Evolutionary conservation across 164 flowering plant genomes (phyloP), one percentile per base, ranked within the genome.

Genomic region (Magnolia officinalis): DNA sequence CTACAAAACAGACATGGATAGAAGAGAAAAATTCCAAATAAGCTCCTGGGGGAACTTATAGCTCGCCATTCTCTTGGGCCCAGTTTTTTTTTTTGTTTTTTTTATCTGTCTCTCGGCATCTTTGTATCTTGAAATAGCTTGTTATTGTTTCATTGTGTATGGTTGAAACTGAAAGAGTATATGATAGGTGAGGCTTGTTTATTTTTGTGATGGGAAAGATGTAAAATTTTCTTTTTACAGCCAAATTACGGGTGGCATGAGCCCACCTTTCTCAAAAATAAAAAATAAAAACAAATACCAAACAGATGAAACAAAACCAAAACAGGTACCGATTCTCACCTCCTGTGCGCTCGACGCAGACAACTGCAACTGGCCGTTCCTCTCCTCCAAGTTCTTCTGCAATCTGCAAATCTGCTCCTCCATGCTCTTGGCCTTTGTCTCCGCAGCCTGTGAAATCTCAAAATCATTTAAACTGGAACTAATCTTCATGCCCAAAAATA

Each of bases 351-450:
- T 72, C 69, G 88, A 82, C 26, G 90, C 79, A 49, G 97, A 87
- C 26, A 85, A 83, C 78, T 84, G 86, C 81, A 94, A 86, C 85
- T 83, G 83, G 64, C 74, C 83, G 81, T 85, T 87, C 72, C 85
- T 91, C 82, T 96, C 95, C 64, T 92, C 95, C 83, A 94, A 88
- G 70, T 77, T 82, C 78, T 81, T 84, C 78, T 90, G 88, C 85
- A 96, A 83, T 75, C 76, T 75, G 59, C 58, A 16, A n/a, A 91
- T 81, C 79, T 96, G 92, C 14, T 86, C 90, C 73, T 91, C 97
- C 91, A 94, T 83, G 70, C 73, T 79, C 82, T 80, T 90, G 1
- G 92, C 95, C 80, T 82, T 78, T 8, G 76, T 73, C 67, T 78
- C 80, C 10, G 76, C 80, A 9, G 45, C 67, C 80, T 78, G 72